phyloP scores from a whole-genome alignment of 257 asterid genomes.

The Perilla frutescens region DNA sequence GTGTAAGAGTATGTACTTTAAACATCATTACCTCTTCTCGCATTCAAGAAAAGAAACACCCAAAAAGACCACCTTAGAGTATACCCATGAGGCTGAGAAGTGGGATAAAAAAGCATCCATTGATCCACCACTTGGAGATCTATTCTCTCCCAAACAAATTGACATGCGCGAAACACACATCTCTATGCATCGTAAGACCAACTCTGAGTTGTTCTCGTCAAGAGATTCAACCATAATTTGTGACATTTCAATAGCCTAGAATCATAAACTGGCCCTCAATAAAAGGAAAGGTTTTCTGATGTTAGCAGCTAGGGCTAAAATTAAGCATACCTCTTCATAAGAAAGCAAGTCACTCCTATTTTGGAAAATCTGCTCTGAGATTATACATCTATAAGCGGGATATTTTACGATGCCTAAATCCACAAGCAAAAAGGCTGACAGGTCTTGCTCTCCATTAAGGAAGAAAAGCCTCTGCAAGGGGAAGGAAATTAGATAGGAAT shows the following conservation, averaged over 20 bases:
- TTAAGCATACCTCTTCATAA: slow-evolving; percentile 78
- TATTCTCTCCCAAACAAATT: slow-evolving; percentile 45
- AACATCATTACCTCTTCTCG: slow-evolving; percentile 68
- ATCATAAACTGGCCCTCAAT: slow-evolving; percentile 31
- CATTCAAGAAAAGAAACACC: slow-evolving; percentile 91
- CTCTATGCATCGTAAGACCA: slow-evolving; percentile 76
- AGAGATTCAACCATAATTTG: slow-evolving; percentile 86
- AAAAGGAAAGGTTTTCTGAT: slow-evolving; percentile 21
- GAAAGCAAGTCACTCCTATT: slow-evolving; percentile 69
- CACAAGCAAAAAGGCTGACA: slow-evolving; percentile 86
- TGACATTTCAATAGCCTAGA: slow-evolving; percentile 87
- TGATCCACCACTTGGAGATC: slow-evolving; percentile 50
- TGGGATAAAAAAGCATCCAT: slow-evolving; percentile 55
- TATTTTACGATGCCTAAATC: slow-evolving; percentile 87
- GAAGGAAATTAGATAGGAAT: slow-evolving; percentile 34
- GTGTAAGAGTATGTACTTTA: slow-evolving; percentile 4
- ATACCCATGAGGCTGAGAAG: slow-evolving; percentile 84
- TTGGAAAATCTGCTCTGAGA: slow-evolving; percentile 64
- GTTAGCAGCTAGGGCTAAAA: slow-evolving; percentile 12
- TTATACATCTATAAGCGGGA: slow-evolving; percentile 80
- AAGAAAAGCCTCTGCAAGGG: slow-evolving; percentile 89
- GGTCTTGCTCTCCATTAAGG: slow-evolving; percentile 93
- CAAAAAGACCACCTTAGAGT: slow-evolving; percentile 86
- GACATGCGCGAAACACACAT: slow-evolving; percentile 59
- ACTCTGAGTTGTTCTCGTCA: slow-evolving; percentile 60